phyloP scores from a whole-genome alignment of 2,329 filamentous ascomycete species.

The Beauveria varroae region DNA sequence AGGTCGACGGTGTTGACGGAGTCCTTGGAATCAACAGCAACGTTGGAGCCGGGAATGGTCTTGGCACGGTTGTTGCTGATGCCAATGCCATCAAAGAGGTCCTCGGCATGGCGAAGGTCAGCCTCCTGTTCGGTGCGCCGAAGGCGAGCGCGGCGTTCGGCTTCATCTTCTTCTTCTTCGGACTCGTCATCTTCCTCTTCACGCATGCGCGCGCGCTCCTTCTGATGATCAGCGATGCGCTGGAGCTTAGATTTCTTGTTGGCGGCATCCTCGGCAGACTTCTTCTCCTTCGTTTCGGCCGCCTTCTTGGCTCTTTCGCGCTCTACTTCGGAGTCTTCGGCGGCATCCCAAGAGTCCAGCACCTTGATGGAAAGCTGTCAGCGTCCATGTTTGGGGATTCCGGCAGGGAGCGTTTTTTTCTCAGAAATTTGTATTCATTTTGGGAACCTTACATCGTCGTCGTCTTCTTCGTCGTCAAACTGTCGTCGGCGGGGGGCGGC shows the following conservation, averaged over 20 bases:
- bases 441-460: conserved; percentile 59
- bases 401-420: not conserved
- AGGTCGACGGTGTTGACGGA: conserved; percentile 77
- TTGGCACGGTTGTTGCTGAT: conserved; percentile 59
- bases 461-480: conserved; percentile 90
- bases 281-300: conserved; percentile 78
- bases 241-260: conserved; percentile 85
- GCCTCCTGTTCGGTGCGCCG: conserved; percentile 76
- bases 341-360: conserved; percentile 93
- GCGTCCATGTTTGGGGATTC: not conserved
- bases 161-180: conserved; percentile 65
- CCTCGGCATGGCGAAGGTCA: conserved; percentile 83
- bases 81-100: conserved; percentile 75
- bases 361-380: conserved; percentile 49
- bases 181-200: conserved; percentile 41
- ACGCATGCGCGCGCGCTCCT: conserved; percentile 47
- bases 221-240: conserved; percentile 73
- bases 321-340: conserved; percentile 94
- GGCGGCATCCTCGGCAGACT: conserved; percentile 77
- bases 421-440: not conserved
- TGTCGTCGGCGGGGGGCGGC: conserved; percentile 41
- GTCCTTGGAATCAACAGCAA: conserved; percentile 64
- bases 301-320: conserved; percentile 90
- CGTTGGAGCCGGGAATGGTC: conserved; percentile 54
- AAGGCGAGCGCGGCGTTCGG: conserved; percentile 65